phyloP scores from a whole-genome alignment of 2,329 filamentous ascomycete genomes.

The Fusarium denticulatum region DNA sequence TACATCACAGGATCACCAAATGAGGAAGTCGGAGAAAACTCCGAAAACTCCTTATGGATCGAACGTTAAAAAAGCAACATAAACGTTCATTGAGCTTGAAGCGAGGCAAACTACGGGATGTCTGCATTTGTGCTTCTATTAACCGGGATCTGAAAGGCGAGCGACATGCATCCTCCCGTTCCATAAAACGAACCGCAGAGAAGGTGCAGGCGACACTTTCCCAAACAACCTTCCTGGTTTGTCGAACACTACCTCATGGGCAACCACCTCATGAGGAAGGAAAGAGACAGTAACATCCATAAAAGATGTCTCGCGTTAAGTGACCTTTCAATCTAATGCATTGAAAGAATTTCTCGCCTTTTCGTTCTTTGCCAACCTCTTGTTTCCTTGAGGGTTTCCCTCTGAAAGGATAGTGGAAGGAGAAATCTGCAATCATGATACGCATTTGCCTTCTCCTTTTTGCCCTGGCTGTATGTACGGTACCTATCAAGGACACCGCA shows the following conservation, averaged over 20 bases:
- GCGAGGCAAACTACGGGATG: not conserved
- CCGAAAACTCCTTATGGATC: slow-evolving; percentile 39
- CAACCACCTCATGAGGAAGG: not conserved
- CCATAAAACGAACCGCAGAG: not conserved
- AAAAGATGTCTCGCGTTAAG: not conserved
- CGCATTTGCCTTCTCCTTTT: not conserved
- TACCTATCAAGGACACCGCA: not conserved
- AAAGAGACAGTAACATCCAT: not conserved
- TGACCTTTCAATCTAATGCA: not conserved
- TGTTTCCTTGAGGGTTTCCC: not conserved
- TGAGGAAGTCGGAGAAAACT: slow-evolving; percentile 37
- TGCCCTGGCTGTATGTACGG: not conserved
- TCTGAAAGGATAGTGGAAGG: not conserved
- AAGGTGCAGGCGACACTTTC: not conserved
- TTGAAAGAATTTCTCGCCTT: not conserved
- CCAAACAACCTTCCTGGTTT: not conserved
- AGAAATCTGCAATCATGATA: not conserved
- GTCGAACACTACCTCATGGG: not conserved
- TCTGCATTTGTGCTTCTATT: not conserved
- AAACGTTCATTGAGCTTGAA: not conserved
- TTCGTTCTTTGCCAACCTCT: not conserved
- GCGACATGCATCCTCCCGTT: not conserved
- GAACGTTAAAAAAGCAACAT: not conserved
- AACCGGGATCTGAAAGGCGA: not conserved
- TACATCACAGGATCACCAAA: not conserved